These are phyloP conservation scores for Trichoderma oligosporum DNA, from an alignment of 2,329 filamentous ascomycete species.

Conservation along the genomic window DNA sequence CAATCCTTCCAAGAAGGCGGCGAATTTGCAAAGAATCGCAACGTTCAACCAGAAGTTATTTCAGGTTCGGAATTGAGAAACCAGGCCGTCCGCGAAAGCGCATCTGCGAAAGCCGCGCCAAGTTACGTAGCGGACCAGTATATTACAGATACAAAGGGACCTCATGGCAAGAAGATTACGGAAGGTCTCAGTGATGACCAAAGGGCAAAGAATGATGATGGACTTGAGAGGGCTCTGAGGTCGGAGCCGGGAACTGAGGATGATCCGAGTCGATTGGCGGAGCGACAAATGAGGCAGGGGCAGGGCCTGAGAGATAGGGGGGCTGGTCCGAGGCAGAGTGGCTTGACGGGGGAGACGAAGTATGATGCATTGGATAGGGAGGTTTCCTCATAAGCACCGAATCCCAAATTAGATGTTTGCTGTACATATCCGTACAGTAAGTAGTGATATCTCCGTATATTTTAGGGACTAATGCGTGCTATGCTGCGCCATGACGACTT, in stretches of 20 bases:
- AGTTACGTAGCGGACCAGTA: conserved; percentile 38
- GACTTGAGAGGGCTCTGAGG: conserved; percentile 37
- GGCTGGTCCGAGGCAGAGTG: conserved; percentile 28
- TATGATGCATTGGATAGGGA: conserved; percentile 33
- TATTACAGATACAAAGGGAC: conserved; percentile 31
- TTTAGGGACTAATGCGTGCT: neutral
- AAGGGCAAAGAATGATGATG: conserved; percentile 26
- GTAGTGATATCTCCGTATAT: no score
- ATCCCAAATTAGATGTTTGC: no score
- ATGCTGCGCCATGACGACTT: neutral
- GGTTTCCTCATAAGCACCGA: conserved; percentile 25
- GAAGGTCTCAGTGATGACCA: conserved; percentile 35
- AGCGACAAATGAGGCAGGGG: conserved; percentile 38
- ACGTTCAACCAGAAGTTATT: conserved; percentile 33
- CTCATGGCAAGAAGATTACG: conserved; percentile 40
- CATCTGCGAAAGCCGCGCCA: conserved; percentile 32
- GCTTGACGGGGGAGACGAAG: conserved; percentile 27
- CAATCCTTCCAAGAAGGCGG: conserved; percentile 63
- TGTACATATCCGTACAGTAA: no score
- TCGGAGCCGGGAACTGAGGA: conserved; percentile 45
- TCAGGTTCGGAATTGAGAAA: conserved; percentile 20
- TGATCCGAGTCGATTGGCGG: conserved; percentile 46
- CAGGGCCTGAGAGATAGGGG: conserved; percentile 25
- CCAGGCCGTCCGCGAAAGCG: conserved; percentile 37
- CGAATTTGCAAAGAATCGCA: conserved; percentile 57